A percentile compares a stretch with the other conserved stretches of the same genome.
phyloP scores from a whole-genome alignment of 2,329 filamentous ascomycete genomes.

The Colletotrichum tamarilloi region DNA sequence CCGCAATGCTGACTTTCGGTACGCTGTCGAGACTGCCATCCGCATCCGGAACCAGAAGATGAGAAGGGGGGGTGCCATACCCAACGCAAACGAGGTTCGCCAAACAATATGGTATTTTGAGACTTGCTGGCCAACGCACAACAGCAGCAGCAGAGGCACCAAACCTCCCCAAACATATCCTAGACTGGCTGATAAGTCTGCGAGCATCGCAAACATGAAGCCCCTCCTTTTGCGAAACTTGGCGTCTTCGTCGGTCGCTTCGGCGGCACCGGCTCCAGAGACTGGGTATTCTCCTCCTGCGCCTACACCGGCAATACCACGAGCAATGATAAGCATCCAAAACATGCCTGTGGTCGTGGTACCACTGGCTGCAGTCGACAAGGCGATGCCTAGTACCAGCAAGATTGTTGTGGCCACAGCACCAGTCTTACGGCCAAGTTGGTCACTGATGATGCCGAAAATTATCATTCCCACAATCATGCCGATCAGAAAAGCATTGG shows the following conservation, averaged over 20 bases:
- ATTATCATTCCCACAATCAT: constrained; percentile 67
- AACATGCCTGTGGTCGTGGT: constrained; percentile 52
- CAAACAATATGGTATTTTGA: constrained; percentile 58
- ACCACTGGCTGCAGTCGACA: constrained; percentile 59
- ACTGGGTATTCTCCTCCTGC: constrained; percentile 65
- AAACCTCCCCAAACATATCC: constrained; percentile 63
- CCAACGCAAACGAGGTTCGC: constrained; percentile 62
- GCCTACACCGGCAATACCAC: constrained; percentile 54
- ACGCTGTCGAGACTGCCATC: constrained; percentile 62
- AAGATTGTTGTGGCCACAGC: constrained; percentile 58
- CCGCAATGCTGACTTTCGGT: constrained; percentile 57
- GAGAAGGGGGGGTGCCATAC: constrained; percentile 58
- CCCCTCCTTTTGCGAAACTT: constrained; percentile 58
- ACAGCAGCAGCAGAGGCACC: constrained; percentile 61
- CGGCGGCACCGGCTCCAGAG: constrained; percentile 59
- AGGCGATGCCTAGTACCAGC: constrained; percentile 56
- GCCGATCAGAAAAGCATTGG: constrained; percentile 66
- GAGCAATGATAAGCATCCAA: constrained; percentile 60
- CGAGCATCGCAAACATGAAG: constrained; percentile 67
- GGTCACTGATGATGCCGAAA: constrained; percentile 62
- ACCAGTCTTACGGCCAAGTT: constrained; percentile 60
- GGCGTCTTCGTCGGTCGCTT: constrained; percentile 63
- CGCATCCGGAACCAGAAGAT: constrained; percentile 65
- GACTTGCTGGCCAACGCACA: constrained; percentile 57
- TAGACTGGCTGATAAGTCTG: constrained; percentile 60